A percentile compares a stretch with the other conserved stretches of the same genome.
Evolutionary conservation across 345 rosid genomes (phyloP).

Genomic region (Turritis glabra): DNA sequence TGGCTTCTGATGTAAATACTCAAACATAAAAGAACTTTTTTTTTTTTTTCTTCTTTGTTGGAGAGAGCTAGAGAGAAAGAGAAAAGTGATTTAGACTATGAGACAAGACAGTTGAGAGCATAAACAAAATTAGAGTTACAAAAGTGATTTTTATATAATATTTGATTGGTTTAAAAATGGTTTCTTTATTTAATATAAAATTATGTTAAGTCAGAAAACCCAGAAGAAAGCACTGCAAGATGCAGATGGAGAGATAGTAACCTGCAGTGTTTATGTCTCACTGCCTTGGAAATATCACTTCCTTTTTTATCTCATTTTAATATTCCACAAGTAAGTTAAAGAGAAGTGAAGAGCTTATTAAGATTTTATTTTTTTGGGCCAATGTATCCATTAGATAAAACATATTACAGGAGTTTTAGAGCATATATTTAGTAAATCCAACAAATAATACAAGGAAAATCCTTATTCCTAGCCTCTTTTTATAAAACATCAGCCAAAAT

Average conservation of each 20-base stretch:
- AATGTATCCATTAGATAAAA: no score
- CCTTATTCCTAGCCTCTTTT: no score
- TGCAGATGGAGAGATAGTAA: slow-evolving; percentile 37
- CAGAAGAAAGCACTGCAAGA: slow-evolving; percentile 37
- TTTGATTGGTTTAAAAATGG: slow-evolving; percentile 4
- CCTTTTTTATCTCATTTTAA: slow-evolving; percentile 34
- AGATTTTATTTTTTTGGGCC: no score
- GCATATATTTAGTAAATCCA: no score
- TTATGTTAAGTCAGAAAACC: slow-evolving; percentile 15
- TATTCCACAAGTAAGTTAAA: slow-evolving; percentile 31
- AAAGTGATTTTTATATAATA: neutral
- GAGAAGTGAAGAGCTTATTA: neutral
- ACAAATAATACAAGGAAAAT: no score
- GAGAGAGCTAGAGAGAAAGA: slow-evolving; percentile 53
- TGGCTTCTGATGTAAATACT: slow-evolving; percentile 36
- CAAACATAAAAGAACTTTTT: slow-evolving; percentile 10
- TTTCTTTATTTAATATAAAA: slow-evolving; percentile 19
- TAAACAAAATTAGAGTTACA: slow-evolving; percentile 31
- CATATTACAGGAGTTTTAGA: no score
- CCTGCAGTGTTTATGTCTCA: slow-evolving; percentile 49
- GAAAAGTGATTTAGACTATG: slow-evolving; percentile 45
- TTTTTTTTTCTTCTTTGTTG: slow-evolving; percentile 27
- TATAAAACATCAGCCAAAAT: no score
- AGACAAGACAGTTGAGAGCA: slow-evolving; percentile 58
- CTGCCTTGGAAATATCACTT: slow-evolving; percentile 47